These are phyloP conservation scores for Penicillium roqueforti DNA, from an alignment of 495 filamentous ascomycete species.

Conservation along the genomic window DNA sequence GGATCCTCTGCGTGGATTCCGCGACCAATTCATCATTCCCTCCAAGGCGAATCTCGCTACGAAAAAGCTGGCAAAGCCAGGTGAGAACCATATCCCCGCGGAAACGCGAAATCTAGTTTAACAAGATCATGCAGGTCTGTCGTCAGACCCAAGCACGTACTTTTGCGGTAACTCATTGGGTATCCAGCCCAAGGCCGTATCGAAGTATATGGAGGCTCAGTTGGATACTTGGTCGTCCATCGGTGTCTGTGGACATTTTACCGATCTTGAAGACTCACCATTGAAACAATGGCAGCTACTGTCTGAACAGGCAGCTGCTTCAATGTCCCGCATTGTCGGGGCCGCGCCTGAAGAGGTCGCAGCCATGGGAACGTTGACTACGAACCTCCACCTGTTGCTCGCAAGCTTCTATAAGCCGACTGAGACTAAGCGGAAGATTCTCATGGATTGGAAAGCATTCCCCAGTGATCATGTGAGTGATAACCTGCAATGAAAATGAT, in stretches of 20 bases:
- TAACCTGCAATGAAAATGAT: not conserved
- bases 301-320: conserved; percentile 63
- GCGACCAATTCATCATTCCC: conserved; percentile 79
- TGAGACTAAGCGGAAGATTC: conserved; percentile 72
- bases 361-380: conserved; percentile 89
- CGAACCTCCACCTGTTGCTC: conserved; percentile 85
- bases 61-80: conserved; percentile 54
- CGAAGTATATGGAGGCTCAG: conserved; percentile 68
- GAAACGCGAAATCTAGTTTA: not conserved
- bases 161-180: conserved; percentile 95
- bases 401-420: conserved; percentile 85
- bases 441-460: conserved; percentile 92
- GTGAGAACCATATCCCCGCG: conserved; percentile 13
- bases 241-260: conserved; percentile 90
- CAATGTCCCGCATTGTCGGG: conserved; percentile 80
- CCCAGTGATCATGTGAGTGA: conserved; percentile 77
- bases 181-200: conserved; percentile 74
- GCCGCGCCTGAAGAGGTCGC: conserved; percentile 74
- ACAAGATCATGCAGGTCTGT: conserved; percentile 32
- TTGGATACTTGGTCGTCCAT: conserved; percentile 86
- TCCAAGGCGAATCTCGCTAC: conserved; percentile 71
- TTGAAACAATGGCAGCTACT: conserved; percentile 74
- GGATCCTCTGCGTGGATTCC: conserved; percentile 63
- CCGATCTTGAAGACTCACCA: conserved; percentile 66
- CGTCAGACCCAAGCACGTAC: conserved; percentile 60